A percentile compares a stretch with the other conserved stretches of the same genome.
Evolutionary conservation across 345 rosid genomes (phyloP).

Genomic region (Clausena lansium): DNA sequence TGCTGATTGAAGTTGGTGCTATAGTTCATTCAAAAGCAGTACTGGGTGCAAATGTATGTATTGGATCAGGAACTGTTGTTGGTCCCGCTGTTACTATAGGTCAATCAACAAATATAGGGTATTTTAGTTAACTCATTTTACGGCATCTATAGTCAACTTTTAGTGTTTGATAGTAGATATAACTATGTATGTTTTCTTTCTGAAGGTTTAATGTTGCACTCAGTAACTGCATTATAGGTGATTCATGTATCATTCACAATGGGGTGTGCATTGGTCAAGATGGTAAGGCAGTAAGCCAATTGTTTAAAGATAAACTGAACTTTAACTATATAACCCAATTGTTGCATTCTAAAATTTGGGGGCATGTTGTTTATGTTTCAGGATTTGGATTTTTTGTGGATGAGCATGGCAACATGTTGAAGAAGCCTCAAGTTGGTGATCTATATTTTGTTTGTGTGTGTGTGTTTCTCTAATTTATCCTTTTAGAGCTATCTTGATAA

Average conservation of each 20-base stretch:
- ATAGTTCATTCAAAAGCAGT: constrained; percentile 53
- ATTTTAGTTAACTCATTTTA: not conserved
- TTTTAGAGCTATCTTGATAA: not conserved
- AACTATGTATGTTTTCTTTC: not conserved
- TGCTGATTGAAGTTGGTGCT: constrained; percentile 54
- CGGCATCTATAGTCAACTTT: not conserved
- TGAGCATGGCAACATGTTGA: constrained; percentile 60
- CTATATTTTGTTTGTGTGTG: not conserved
- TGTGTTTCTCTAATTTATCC: not conserved
- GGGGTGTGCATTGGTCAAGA: constrained; percentile 93
- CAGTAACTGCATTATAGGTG: constrained; percentile 63
- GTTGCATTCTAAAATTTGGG: not conserved
- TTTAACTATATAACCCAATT: not conserved
- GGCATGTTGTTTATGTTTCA: constrained; percentile 22
- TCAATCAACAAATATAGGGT: constrained; percentile 61
- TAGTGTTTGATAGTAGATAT: not conserved
- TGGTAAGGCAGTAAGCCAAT: constrained; percentile 51
- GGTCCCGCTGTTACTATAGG: constrained; percentile 65
- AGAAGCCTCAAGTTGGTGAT: constrained; percentile 78
- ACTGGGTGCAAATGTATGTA: constrained; percentile 51
- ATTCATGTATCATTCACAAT: constrained; percentile 63
- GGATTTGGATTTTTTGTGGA: constrained; percentile 87
- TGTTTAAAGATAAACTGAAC: not conserved
- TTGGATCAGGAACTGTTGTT: constrained; percentile 68
- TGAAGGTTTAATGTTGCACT: constrained; percentile 66